These are phyloP conservation scores for Prunus davidiana DNA, from an alignment of 306 rosid genomes.

Conservation along the genomic window DNA sequence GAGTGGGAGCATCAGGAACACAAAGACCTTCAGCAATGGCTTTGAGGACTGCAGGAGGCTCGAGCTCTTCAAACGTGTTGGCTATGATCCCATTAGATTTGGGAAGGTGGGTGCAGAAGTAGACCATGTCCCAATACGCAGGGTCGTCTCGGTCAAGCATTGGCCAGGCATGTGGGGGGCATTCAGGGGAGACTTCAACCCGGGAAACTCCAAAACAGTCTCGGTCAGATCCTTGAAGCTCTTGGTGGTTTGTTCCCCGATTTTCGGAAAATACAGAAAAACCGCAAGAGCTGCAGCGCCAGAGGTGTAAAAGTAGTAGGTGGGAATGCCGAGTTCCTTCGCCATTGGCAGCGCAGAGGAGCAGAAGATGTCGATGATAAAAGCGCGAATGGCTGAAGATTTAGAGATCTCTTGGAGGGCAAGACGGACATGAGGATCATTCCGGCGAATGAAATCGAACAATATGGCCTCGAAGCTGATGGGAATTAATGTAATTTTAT, in stretches of 20 bases:
- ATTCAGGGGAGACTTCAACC: conserved; percentile 1
- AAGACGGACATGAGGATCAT: background rate
- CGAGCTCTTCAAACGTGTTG: conserved; percentile 33
- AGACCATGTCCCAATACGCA: background rate
- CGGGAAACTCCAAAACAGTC: background rate
- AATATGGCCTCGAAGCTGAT: background rate
- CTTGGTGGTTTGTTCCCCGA: background rate
- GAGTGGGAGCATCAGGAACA: conserved; percentile 17
- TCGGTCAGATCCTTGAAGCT: conserved; percentile 20
- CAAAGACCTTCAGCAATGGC: conserved; percentile 13
- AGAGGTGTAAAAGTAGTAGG: conserved; percentile 25
- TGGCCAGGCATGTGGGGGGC: background rate
- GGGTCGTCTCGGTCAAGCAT: conserved; percentile 12
- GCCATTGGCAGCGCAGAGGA: conserved; percentile 10
- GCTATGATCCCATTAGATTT: conserved; percentile 16
- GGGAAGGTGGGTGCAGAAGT: background rate
- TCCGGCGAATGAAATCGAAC: conserved; percentile 18
- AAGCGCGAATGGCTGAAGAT: conserved; percentile 1
- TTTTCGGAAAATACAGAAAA: conserved; percentile 13
- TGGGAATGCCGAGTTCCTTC: conserved; percentile 22
- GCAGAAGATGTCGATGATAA: conserved; percentile 34
- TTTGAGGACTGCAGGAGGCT: conserved; percentile 4
- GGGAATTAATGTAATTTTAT: background rate
- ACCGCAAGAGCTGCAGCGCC: conserved; percentile 16
- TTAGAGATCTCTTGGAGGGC: conserved; percentile 23